Base-by-base conservation (phyloP, 2,329 filamentous ascomycete species). In the Thyridium curvatum region DNA sequence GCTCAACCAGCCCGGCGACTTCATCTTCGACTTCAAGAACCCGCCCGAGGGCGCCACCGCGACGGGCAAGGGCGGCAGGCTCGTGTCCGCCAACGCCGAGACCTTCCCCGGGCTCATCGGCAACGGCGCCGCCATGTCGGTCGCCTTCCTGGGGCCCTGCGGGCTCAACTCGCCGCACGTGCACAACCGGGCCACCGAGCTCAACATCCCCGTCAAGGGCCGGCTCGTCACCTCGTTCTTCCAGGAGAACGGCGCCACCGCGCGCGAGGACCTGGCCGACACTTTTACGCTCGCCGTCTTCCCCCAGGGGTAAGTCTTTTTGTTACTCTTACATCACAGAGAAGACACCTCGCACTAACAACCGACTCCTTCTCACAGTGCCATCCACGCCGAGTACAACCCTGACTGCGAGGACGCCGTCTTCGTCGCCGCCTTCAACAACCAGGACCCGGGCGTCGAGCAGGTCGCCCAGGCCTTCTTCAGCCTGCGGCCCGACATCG, bases 91-190 rank as follows among this genome's bases (percentile, higher is more conserved):
- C 30, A 66, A 66, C 36, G 55, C 69, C 38, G 61, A 64, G 45
- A 68, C 66, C 18, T 71, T 73, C 54, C 66, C 69, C n/a, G 21
- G 21, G 6, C 61, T 75, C 14, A 63, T 71, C 39, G 65, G 66
- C 41, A 70, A 65, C 18, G 65, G 64, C 18, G 60, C 62, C 14
- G 59, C 60, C 41, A 69, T 69, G 21, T 6, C 21, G 21, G 21
- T 26, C 21, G 21, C 21, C 5, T 65, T 66, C 38, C 21, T 26
- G 6, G 21, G 21, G 6, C 21, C 21, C 21, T 33, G 32, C 15
- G 32, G 32, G 10, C 15, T 33, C 14, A 33, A 33, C 32, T 17
- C 32, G 13, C 32, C 32, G 15, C 32, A 33, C 32, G 18, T 18
- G 14, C 32, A 33, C 32, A 34, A 35, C 16, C 33, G 34, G 32